Evolutionary conservation across 2,329 filamentous ascomycete genomes (phyloP).

Genomic region (Nannizzia gypsea): DNA sequence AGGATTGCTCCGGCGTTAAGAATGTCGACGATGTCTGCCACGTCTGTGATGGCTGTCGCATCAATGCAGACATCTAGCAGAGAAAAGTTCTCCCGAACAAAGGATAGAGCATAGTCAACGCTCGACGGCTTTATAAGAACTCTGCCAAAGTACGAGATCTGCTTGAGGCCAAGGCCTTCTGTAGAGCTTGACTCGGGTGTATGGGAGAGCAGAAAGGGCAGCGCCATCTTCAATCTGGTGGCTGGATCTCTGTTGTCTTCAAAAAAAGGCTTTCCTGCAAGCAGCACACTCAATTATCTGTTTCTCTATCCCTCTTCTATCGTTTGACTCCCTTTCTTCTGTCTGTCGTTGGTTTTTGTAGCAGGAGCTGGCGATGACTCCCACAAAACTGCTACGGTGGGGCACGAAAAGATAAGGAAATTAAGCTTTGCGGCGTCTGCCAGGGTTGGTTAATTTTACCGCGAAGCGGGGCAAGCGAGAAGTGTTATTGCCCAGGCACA

Average conservation of each 20-base stretch:
- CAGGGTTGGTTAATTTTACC: neutral
- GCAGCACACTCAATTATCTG: neutral
- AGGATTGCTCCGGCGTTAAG: slow-evolving; percentile 76
- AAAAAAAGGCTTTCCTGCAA: neutral
- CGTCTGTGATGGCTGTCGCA: slow-evolving; percentile 54
- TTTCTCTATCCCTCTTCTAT: neutral
- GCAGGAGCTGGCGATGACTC: neutral
- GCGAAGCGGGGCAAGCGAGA: neutral
- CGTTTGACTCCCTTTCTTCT: neutral
- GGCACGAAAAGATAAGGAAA: neutral
- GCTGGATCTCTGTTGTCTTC: neutral
- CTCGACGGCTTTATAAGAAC: slow-evolving; percentile 43
- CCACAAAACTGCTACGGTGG: neutral
- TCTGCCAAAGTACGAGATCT: slow-evolving; percentile 48
- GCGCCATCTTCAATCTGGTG: slow-evolving; percentile 23
- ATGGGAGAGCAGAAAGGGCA: slow-evolving; percentile 30
- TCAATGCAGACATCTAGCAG: slow-evolving; percentile 59
- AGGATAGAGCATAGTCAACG: slow-evolving; percentile 32
- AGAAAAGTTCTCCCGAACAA: slow-evolving; percentile 47
- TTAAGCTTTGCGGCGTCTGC: neutral
- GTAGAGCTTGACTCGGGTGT: slow-evolving; percentile 19
- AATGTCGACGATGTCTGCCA: slow-evolving; percentile 64
- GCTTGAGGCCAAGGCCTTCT: slow-evolving; percentile 41
- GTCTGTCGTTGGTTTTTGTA: no score
- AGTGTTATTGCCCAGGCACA: neutral